Percentiles rank a stretch among this genome's conserved stretches.
These are phyloP conservation scores for Suillus brevipes DNA, from an alignment of 768 basidiomycete species.

Conservation along the genomic window DNA sequence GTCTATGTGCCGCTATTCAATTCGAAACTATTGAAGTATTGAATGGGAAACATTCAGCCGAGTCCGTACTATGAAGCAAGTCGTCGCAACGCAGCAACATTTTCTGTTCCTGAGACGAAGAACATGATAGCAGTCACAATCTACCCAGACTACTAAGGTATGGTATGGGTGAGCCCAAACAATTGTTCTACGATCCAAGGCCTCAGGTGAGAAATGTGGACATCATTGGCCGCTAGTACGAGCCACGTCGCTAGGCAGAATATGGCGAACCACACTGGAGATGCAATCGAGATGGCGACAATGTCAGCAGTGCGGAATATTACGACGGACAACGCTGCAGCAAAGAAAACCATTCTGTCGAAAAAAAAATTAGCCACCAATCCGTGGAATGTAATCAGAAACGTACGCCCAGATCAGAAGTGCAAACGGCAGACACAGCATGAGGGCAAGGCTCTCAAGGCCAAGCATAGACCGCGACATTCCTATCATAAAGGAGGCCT, in stretches of 20 bases:
- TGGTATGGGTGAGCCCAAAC: no score
- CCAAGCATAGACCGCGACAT: background rate
- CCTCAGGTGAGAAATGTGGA: background rate
- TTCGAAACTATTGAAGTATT: no score
- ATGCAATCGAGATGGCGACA: background rate
- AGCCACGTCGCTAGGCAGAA: background rate
- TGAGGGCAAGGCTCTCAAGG: constrained; percentile 23
- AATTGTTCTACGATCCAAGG: background rate
- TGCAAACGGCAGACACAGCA: constrained; percentile 34
- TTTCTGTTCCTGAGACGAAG: no score
- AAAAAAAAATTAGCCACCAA: background rate
- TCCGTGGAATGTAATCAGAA: background rate
- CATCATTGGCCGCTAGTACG: background rate
- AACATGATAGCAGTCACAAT: no score
- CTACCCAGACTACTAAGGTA: no score
- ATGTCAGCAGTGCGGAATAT: background rate
- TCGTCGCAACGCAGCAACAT: no score
- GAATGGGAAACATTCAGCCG: no score
- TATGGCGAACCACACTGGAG: background rate
- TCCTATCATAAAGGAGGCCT: background rate
- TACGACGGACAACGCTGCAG: background rate
- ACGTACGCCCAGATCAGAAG: constrained; percentile 33
- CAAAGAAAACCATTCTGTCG: background rate
- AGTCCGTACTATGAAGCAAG: no score
- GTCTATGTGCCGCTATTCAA: no score